Base-by-base conservation (phyloP, 164 flowering plant species). In the Aristolochia californica region DNA sequence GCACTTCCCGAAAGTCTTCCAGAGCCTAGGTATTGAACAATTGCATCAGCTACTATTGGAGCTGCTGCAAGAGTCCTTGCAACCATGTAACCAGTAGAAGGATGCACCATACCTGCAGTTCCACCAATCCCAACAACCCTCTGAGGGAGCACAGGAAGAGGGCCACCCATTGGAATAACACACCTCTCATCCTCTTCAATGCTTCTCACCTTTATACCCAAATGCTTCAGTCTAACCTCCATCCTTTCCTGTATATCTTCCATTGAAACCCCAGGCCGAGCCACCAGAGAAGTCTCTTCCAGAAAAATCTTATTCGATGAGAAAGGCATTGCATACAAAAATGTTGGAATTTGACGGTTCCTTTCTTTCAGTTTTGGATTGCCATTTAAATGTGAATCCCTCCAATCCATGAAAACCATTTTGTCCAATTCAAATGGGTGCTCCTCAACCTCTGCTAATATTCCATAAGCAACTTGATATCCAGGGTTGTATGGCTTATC, bases 401-500 rank as follows among this genome's bases (percentile, higher is more conserved):
- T 78, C 97, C 97, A 90, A 45, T 90, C 97, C 97, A 90, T 90
- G 70, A 90, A 85, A 40, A 90, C 67, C 97, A 90, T 90, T 75
- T 87, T 90, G 65, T 90, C 80, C 23, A 84, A 68, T 73, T 87
- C 96, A 77, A 83, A 90, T 2, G 95, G 96, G 57, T 90, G 97
- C 15, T 78, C 87, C 60, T 90, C 94, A 0, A 90, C 97, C 68
- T 85, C 95, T 1, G 97, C 97, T 69, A 87, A 56, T 55, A 90
- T 83, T 28, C 97, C 97, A 68, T 90, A 90, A 22, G 97, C 97
- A 57, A 87, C 87, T 74, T 90, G 97, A 67, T 85, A 90, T 7
- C 95, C 97, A 0, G 95, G 97, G 57, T 90, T 87, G 63, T 87
- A 87, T 13, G 94, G 95, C 78, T 81, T 87, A 73, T 85, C 87